A percentile compares a stretch with the other conserved stretches of the same genome.
These are phyloP conservation scores for Magnolia changhungtana DNA, from an alignment of 164 flowering plant species.

Conservation along the genomic window DNA sequence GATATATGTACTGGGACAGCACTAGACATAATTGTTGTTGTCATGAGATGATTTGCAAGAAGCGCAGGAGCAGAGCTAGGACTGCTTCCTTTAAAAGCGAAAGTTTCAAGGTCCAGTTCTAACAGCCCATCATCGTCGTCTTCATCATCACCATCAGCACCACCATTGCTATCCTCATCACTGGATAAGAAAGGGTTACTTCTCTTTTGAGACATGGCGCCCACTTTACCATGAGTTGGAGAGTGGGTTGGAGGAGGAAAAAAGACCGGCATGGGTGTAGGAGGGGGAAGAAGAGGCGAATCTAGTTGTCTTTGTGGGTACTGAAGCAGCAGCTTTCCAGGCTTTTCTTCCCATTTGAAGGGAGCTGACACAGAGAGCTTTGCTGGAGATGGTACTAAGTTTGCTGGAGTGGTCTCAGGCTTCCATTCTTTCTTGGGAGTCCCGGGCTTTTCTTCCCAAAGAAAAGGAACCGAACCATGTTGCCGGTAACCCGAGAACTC, in stretches of 20 bases:
- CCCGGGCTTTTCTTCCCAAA: constrained; percentile 86
- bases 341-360: constrained; percentile 79
- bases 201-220: constrained; percentile 4
- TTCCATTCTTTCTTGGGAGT: constrained; percentile 68
- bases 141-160: not conserved
- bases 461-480: constrained; percentile 55
- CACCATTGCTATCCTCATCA: not conserved
- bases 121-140: constrained; percentile 6
- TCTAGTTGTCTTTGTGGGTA: constrained; percentile 16
- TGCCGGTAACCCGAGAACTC: constrained; percentile 3
- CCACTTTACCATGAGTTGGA: not conserved
- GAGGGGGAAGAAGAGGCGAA: not conserved
- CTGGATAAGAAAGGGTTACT: constrained; percentile 4
- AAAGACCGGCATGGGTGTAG: not conserved
- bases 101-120: constrained; percentile 36
- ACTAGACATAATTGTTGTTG: constrained; percentile 7
- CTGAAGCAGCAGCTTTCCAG: constrained; percentile 52
- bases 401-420: constrained; percentile 16
- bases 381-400: constrained; percentile 3
- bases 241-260: no score
- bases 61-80: constrained; percentile 36
- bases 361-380: constrained; percentile 68
- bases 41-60: constrained; percentile 8
- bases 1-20: constrained; percentile 35
- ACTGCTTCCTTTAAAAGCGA: constrained; percentile 27